Evolutionary conservation across 345 rosid genomes (phyloP), one percentile per base, ranked within the genome.

Genomic region (Rubroshorea leprosula): DNA sequence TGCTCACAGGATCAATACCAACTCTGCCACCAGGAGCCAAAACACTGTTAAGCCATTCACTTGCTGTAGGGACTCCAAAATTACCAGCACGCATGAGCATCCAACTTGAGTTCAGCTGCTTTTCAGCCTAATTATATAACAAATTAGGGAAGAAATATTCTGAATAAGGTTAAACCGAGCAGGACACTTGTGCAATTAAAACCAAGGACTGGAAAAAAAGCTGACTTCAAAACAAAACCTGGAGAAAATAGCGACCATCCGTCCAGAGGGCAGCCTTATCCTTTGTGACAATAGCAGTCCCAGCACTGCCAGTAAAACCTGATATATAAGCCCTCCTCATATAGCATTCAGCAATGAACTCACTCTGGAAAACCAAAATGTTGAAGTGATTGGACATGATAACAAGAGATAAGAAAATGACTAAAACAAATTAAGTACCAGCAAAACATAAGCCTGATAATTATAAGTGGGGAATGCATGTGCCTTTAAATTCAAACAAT

Each of bases 181-280:
- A 35, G 12, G 12, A 35, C 41, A 10, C 41, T 35, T 35, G 1
- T 8, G 41, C 41, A 35, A 8, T 6, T 35, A 6, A 35, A 35
- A 35, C 41, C 41, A 35, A 4, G 7, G 41, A 35, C 7, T 6
- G 9, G 7, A 35, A 35, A n/a, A 35, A 35, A 35, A 35, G 41
- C 6, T 6, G 41, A 3, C 41, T 35, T 35, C 9, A 8, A 35
- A 35, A 35, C 41, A 48, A 60, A 65, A 89, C 98, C 98, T 89
- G 98, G 66, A 92, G 96, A 84, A 92, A 92, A 63, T 92, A 92
- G 25, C 98, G 87, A 35, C 96, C 96, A 64, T 92, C 98, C 2
- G 98, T 92, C 98, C 98, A 92, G 8, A 92, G 75, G 66, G 93
- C 95, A 17, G 98, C 98, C 63, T 84, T 86, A 62, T 86, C 95